Conservation (phyloP, 2,329 filamentous ascomycete species). For the Ambrosiella cleistominuta region DNA sequence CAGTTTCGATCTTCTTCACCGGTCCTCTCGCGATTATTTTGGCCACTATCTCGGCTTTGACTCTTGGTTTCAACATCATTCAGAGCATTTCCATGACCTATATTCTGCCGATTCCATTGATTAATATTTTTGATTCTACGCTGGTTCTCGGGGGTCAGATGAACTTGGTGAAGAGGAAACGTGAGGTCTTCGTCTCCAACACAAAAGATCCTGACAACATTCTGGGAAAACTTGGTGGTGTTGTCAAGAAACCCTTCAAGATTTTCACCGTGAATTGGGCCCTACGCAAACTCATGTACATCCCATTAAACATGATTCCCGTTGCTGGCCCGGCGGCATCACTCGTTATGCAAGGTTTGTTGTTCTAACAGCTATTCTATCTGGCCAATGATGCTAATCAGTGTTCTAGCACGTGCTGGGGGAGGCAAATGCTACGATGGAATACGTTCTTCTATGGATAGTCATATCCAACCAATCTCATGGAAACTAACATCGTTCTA, state of each 20-base stretch:
- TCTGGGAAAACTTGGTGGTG: constrained; percentile 37
- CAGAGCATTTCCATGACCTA: constrained; percentile 47
- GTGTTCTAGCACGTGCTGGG: constrained; percentile 28
- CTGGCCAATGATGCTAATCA: not conserved
- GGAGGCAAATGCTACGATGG: constrained; percentile 29
- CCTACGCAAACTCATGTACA: constrained; percentile 64
- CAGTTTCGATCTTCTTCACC: constrained; percentile 66
- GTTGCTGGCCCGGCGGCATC: constrained; percentile 46
- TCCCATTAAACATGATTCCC: constrained; percentile 86
- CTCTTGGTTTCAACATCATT: constrained; percentile 41
- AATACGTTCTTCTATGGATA: too few relatives aligned
- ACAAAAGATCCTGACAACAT: constrained; percentile 26
- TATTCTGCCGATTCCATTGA: constrained; percentile 61
- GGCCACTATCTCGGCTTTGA: constrained; percentile 49
- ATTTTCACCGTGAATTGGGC: constrained; percentile 44
- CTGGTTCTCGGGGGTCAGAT: constrained; percentile 33
- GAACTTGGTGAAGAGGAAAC: constrained; percentile 53
- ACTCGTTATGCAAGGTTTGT: constrained; percentile 51
- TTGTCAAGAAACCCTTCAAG: constrained; percentile 39
- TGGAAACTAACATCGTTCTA: constrained; percentile 24
- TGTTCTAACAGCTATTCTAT: constrained; percentile 11
- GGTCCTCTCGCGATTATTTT: constrained; percentile 64
- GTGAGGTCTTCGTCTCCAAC: constrained; percentile 45
- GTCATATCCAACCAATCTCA: not conserved
- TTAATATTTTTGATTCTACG: constrained; percentile 77